Conservation (phyloP, 1,284 basidiomycete genomes). For the Hypsizygus ulmarius region DNA sequence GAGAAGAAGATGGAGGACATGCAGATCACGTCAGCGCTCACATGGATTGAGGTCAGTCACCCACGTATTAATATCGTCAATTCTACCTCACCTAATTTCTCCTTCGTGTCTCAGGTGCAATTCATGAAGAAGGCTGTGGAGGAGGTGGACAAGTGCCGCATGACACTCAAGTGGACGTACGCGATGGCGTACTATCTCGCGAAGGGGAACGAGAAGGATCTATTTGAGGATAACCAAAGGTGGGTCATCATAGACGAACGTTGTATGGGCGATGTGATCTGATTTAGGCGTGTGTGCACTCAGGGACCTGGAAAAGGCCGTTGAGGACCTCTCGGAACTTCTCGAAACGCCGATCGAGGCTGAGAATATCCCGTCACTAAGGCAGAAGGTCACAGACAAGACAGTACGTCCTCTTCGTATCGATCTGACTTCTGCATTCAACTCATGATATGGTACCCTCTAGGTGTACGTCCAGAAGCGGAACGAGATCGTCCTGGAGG, state of each 20-base stretch:
- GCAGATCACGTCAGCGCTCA: constrained; percentile 87
- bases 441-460: not conserved
- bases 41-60: constrained; percentile 87
- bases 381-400: constrained; percentile 94
- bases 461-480: constrained; percentile 96
- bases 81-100: not conserved
- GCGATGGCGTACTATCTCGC: constrained; percentile 97
- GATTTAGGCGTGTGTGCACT: not conserved
- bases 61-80: not conserved
- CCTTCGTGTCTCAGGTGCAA: constrained; percentile 50
- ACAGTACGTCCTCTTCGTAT: constrained; percentile 52
- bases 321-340: constrained; percentile 92
- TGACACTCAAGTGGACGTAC: constrained; percentile 99
- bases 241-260: constrained; percentile 24
- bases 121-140: constrained; percentile 98
- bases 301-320: constrained; percentile 91
- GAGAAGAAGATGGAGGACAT: constrained; percentile 99
- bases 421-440: not conserved
- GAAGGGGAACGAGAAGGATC: constrained; percentile 88
- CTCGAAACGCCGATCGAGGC: constrained; percentile 89
- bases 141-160: constrained; percentile 85
- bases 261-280: not conserved
- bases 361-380: constrained; percentile 76
- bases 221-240: constrained; percentile 98
- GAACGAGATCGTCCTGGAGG: constrained; percentile 92